phyloP scores from a whole-genome alignment of 805 yeast genomes.

The Wickerhamiella slavikovae region DNA sequence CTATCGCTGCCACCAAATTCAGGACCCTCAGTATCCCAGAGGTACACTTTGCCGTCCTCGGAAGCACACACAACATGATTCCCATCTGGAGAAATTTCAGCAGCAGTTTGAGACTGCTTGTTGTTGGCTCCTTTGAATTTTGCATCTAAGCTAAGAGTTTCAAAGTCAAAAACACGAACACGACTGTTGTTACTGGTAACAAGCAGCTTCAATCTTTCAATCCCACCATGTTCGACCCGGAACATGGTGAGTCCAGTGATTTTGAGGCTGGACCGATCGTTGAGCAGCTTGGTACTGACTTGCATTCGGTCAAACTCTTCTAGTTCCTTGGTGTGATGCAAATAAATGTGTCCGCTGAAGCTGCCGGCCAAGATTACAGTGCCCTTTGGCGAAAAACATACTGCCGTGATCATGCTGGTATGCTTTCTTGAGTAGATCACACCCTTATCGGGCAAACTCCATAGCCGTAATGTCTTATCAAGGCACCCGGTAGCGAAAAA shows the following conservation, averaged over 20 bases:
- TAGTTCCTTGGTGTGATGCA: conserved; percentile 45
- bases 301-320: conserved; percentile 28
- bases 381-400: conserved; percentile 48
- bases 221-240: conserved; percentile 5
- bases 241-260: conserved; percentile 57
- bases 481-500: conserved; percentile 69
- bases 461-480: conserved; percentile 53
- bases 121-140: conserved; percentile 58
- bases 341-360: conserved; percentile 46
- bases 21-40: conserved; percentile 32
- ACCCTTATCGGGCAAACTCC: conserved; percentile 63
- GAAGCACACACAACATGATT: conserved; percentile 53
- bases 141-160: conserved; percentile 33
- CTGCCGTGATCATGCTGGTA: conserved; percentile 51
- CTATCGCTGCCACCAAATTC: neutral
- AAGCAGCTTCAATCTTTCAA: conserved; percentile 21
- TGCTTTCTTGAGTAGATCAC: conserved; percentile 42
- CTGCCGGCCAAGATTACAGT: conserved; percentile 50
- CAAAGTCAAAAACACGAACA: conserved; percentile 41
- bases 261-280: conserved; percentile 27
- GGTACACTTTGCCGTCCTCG: conserved; percentile 71
- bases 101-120: conserved; percentile 49
- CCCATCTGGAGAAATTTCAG: conserved; percentile 37
- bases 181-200: conserved; percentile 71
- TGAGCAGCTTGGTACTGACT: conserved; percentile 16